Evolutionary conservation across 2,329 filamentous ascomycete species (phyloP).

Genomic region (Orbilia ellipsospora): DNA sequence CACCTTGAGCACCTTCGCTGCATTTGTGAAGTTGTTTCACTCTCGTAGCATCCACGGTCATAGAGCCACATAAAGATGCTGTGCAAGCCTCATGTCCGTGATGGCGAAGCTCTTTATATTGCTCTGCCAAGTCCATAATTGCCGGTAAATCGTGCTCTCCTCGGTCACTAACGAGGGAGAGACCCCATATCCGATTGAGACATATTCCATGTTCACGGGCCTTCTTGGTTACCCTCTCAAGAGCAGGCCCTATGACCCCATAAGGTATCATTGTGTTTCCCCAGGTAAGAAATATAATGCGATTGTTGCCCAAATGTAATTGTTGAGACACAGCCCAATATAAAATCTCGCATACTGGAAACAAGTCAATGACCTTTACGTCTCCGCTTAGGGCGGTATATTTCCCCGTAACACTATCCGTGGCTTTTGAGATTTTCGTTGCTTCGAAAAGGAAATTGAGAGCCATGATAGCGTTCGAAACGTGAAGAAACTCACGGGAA

Average conservation of each 20-base stretch:
- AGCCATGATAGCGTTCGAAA: slow-evolving; percentile 8
- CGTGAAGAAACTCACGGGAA: neutral
- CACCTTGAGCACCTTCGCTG: neutral
- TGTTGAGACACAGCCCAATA: slow-evolving; percentile 26
- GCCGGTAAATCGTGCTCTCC: slow-evolving; percentile 33
- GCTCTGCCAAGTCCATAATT: slow-evolving; percentile 24
- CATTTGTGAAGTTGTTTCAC: slow-evolving; percentile 34
- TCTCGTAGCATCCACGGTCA: slow-evolving; percentile 23
- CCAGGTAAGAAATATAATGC: slow-evolving; percentile 6
- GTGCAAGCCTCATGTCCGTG: slow-evolving; percentile 26
- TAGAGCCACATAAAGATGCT: slow-evolving; percentile 19
- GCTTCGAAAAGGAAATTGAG: slow-evolving; percentile 26
- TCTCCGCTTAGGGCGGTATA: neutral
- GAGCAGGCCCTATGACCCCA: slow-evolving; percentile 13
- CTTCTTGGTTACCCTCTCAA: slow-evolving; percentile 12
- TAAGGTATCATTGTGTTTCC: slow-evolving; percentile 41
- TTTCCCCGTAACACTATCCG: neutral
- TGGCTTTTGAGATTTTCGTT: neutral
- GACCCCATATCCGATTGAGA: slow-evolving; percentile 21
- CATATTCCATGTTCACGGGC: slow-evolving; percentile 25
- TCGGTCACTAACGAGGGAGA: slow-evolving; percentile 22
- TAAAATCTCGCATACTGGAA: slow-evolving; percentile 27
- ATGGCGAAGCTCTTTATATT: slow-evolving; percentile 21
- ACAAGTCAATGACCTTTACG: slow-evolving; percentile 10
- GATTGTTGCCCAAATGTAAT: neutral